Conservation (phyloP, 306 rosid species). For the Pterocarpus santalinus region DNA sequence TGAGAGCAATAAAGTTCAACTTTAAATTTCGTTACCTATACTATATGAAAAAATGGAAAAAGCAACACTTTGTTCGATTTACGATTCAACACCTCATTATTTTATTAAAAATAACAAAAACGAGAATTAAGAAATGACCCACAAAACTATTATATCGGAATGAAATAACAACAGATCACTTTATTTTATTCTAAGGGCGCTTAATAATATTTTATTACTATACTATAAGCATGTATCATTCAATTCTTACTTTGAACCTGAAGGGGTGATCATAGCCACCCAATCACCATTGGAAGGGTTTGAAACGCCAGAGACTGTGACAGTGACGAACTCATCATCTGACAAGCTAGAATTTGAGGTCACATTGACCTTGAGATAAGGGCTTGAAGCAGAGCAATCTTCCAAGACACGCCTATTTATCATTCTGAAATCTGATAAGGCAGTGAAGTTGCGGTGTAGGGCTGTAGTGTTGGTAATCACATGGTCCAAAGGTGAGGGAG, state of each 20-base stretch:
- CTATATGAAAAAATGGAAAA: not conserved
- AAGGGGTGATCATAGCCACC: slow-evolving; percentile 93
- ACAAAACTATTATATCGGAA: no score
- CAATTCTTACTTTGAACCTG: slow-evolving; percentile 67
- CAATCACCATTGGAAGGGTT: slow-evolving; percentile 61
- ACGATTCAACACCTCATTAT: no score
- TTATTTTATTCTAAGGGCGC: no score
- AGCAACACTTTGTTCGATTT: not conserved
- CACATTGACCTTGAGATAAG: slow-evolving; percentile 49
- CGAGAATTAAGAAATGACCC: no score
- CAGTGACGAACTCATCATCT: slow-evolving; percentile 64
- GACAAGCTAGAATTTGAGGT: slow-evolving; percentile 47
- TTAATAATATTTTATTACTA: no score
- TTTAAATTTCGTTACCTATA: not conserved
- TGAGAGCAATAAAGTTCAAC: not conserved
- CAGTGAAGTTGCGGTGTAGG: slow-evolving; percentile 66
- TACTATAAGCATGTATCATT: no score
- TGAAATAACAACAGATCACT: no score
- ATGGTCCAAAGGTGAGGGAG: slow-evolving; percentile 42
- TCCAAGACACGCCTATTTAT: slow-evolving; percentile 63
- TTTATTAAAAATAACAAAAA: no score
- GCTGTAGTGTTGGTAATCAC: slow-evolving; percentile 46
- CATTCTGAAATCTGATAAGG: slow-evolving; percentile 69
- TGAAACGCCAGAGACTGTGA: slow-evolving; percentile 66
- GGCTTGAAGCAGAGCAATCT: slow-evolving; percentile 50